A percentile compares a stretch with the other conserved stretches of the same genome.
Evolutionary conservation across 2,329 filamentous ascomycete genomes (phyloP).

Genomic region (Aspergillus sp.): DNA sequence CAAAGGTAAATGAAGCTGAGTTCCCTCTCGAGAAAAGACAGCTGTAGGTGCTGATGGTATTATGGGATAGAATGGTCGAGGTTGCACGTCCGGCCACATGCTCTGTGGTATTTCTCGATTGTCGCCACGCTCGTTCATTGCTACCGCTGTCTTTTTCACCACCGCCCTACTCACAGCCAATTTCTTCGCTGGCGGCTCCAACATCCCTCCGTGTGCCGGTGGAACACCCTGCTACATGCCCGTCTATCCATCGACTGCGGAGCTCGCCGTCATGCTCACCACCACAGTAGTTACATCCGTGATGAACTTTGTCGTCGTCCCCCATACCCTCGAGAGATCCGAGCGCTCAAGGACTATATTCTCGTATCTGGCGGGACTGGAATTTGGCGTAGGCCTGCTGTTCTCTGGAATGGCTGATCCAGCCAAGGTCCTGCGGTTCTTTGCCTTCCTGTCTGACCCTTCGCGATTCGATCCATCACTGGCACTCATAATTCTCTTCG

Average conservation of each 20-base stretch:
- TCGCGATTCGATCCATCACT: conserved; percentile 55
- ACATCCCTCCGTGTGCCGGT: conserved; percentile 43
- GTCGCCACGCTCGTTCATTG: conserved; percentile 52
- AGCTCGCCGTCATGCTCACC: conserved; percentile 39
- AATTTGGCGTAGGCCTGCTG: conserved; percentile 55
- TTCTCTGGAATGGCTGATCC: conserved; percentile 56
- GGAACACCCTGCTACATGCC: conserved; percentile 50
- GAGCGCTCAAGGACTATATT: conserved; percentile 39
- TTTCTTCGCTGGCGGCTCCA: conserved; percentile 34
- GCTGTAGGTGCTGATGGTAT: not conserved
- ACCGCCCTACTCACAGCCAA: conserved; percentile 48
- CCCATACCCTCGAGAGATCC: conserved; percentile 31
- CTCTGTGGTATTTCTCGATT: conserved; percentile 55
- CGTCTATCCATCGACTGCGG: conserved; percentile 43
- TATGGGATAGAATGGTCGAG: conserved; percentile 44
- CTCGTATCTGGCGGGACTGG: conserved; percentile 50
- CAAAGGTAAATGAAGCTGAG: conserved; percentile 45
- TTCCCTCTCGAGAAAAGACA: not conserved
- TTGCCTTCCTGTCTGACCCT: conserved; percentile 46
- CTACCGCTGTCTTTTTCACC: conserved; percentile 49
- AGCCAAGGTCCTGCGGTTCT: conserved; percentile 54
- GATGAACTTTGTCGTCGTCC: conserved; percentile 39
- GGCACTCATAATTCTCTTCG: conserved; percentile 52
- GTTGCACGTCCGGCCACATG: conserved; percentile 60
- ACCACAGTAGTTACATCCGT: conserved; percentile 33